phyloP scores from a whole-genome alignment of 192 early-diverging fungal species.

The Endogone sp. region DNA sequence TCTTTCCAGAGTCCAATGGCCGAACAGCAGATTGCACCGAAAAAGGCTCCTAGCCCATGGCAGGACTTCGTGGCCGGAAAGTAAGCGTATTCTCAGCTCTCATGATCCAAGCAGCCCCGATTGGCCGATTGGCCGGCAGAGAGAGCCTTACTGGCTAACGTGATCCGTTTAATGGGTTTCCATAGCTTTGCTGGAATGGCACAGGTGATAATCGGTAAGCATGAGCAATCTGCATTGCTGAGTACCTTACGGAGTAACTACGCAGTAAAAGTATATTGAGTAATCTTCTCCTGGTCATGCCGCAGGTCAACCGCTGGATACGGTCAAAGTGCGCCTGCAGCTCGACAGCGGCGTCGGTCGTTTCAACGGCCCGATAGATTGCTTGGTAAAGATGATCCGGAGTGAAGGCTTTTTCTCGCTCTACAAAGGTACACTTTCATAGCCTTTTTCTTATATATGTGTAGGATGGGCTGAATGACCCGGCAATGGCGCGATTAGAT shows the following conservation, averaged over 20 bases:
- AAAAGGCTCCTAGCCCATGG: constrained; percentile 27
- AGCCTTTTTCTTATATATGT: too few species aligned
- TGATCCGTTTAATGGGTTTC: not conserved
- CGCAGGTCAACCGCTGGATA: constrained; percentile 80
- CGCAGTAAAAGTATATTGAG: too few species aligned
- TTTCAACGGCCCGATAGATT: constrained; percentile 76
- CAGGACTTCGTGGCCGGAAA: constrained; percentile 60
- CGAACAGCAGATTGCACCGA: not conserved
- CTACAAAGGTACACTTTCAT: constrained; percentile 62
- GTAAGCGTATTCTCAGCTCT: constrained; percentile 28
- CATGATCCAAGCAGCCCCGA: not conserved
- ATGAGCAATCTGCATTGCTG: too few species aligned
- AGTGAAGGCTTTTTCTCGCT: constrained; percentile 75
- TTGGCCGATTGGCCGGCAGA: too few species aligned
- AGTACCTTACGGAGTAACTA: too few species aligned
- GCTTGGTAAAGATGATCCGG: constrained; percentile 73
- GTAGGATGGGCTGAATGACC: too few species aligned
- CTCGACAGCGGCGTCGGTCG: constrained; percentile 47
- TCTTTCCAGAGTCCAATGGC: not conserved
- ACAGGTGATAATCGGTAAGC: constrained; percentile 45
- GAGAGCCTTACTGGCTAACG: not conserved
- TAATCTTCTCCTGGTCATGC: constrained; percentile 3
- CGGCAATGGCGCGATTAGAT: too few species aligned
- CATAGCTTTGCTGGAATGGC: constrained; percentile 62
- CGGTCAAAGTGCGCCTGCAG: constrained; percentile 79